These are phyloP conservation scores for Darksidea phi DNA, from an alignment of 495 filamentous ascomycete genomes.

Conservation along the genomic window DNA sequence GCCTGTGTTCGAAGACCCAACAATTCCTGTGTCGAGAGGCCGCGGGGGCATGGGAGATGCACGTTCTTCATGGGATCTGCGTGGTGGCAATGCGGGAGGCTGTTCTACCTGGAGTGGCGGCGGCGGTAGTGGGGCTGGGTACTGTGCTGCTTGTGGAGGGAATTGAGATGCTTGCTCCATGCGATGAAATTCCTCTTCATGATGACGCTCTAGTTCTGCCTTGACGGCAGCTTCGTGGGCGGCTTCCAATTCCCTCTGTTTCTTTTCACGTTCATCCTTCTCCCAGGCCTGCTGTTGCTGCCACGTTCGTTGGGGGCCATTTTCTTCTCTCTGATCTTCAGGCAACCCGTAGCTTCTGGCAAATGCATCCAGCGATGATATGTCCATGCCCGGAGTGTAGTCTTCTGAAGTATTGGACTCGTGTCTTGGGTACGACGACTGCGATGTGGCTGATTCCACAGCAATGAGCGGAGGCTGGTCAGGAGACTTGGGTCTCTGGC, in stretches of 20 bases:
- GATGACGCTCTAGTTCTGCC: slow-evolving; percentile 33
- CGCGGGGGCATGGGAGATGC: slow-evolving; percentile 34
- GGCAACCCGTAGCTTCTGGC: slow-evolving; percentile 30
- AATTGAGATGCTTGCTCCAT: slow-evolving; percentile 26
- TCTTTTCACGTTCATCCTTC: slow-evolving; percentile 31
- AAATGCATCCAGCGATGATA: slow-evolving; percentile 30
- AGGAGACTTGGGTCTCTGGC: background rate
- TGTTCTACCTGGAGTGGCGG: slow-evolving; percentile 18
- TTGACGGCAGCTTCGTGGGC: slow-evolving; percentile 27
- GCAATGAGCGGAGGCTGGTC: slow-evolving; percentile 32
- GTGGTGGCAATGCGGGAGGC: slow-evolving; percentile 26
- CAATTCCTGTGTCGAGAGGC: slow-evolving; percentile 17
- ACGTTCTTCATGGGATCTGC: slow-evolving; percentile 28
- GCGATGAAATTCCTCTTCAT: slow-evolving; percentile 36
- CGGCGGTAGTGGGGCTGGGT: background rate
- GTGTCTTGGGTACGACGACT: slow-evolving; percentile 18
- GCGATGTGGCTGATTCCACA: slow-evolving; percentile 21
- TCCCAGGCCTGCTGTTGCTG: slow-evolving; percentile 39
- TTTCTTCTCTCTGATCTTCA: slow-evolving; percentile 9
- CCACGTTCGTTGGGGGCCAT: slow-evolving; percentile 25
- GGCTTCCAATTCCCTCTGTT: slow-evolving; percentile 18
- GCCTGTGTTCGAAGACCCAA: slow-evolving; percentile 1
- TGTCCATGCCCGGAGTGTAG: slow-evolving; percentile 30
- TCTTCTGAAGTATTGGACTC: slow-evolving; percentile 23
- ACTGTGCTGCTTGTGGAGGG: slow-evolving; percentile 2